These are phyloP conservation scores for Eutrema yunnanense DNA, from an alignment of 345 rosid genomes.

Conservation along the genomic window DNA sequence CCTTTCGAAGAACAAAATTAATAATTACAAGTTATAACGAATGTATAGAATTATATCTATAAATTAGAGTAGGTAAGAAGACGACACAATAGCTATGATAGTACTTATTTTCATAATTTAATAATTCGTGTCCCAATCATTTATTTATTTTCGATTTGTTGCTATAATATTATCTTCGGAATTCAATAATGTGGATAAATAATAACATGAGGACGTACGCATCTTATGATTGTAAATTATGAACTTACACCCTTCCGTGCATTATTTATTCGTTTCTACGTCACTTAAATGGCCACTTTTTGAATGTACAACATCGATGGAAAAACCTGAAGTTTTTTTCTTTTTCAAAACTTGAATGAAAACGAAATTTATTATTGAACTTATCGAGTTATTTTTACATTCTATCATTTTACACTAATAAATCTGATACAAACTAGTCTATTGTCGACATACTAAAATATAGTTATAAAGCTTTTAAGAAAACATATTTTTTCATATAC, in stretches of 20 bases:
- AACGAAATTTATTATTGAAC: background rate
- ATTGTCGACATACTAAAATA: background rate
- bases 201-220: conserved; percentile 12
- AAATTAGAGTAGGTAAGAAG: conserved; percentile 9
- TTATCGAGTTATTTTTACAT: background rate
- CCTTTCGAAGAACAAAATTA: background rate
- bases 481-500: background rate
- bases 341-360: background rate
- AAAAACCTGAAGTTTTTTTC: background rate
- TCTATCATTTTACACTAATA: background rate
- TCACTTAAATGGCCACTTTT: background rate
- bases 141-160: background rate
- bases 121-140: background rate
- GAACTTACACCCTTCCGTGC: background rate
- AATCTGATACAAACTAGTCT: background rate
- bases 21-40: conserved; percentile 8
- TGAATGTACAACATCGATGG: background rate
- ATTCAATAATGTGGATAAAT: conserved; percentile 11
- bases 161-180: background rate
- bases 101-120: background rate
- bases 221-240: conserved; percentile 14
- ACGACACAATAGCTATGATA: conserved; percentile 6
- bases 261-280: conserved; percentile 6
- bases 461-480: background rate
- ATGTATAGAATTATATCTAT: background rate